Conservation (phyloP, 1,139 yeast species). For the Suhomyces guaymorum region DNA sequence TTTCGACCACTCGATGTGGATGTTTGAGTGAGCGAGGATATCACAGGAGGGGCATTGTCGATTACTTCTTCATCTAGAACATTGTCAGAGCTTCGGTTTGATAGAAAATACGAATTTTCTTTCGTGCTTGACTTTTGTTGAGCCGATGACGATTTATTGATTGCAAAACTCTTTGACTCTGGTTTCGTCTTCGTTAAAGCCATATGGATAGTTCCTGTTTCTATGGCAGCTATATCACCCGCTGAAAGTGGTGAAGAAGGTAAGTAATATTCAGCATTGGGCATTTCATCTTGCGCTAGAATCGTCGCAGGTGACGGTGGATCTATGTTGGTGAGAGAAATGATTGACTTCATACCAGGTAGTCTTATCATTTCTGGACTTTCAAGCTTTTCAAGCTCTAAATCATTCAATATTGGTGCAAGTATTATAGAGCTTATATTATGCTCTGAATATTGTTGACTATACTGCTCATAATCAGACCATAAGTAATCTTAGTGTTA, state of each 20-base stretch:
- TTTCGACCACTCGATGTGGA: too few species aligned
- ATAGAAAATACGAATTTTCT: too few species aligned
- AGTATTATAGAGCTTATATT: too few species aligned
- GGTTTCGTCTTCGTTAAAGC: too few species aligned
- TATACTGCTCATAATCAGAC: background rate
- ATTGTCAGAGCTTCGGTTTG: too few species aligned
- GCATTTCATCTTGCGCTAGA: background rate
- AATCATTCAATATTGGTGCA: slow-evolving; percentile 4
- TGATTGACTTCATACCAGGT: slow-evolving; percentile 3
- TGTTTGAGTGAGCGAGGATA: too few species aligned
- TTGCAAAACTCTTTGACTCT: too few species aligned
- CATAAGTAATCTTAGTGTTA: slow-evolving; percentile 1
- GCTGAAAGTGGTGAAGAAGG: slow-evolving; percentile 6
- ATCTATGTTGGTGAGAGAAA: slow-evolving; percentile 1
- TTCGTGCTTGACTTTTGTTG: too few species aligned
- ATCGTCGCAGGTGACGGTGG: slow-evolving; percentile 3
- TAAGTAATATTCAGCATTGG: slow-evolving; percentile 2
- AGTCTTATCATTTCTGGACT: background rate
- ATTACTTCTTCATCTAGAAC: too few species aligned
- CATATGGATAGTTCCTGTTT: slow-evolving; percentile 5
- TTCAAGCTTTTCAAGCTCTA: background rate
- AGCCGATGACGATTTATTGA: too few species aligned
- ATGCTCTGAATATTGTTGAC: too few species aligned
- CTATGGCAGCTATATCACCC: background rate
- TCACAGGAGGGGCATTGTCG: too few species aligned